phyloP scores from a whole-genome alignment of 495 filamentous ascomycete species.

The Trichocladium uniseriatum region DNA sequence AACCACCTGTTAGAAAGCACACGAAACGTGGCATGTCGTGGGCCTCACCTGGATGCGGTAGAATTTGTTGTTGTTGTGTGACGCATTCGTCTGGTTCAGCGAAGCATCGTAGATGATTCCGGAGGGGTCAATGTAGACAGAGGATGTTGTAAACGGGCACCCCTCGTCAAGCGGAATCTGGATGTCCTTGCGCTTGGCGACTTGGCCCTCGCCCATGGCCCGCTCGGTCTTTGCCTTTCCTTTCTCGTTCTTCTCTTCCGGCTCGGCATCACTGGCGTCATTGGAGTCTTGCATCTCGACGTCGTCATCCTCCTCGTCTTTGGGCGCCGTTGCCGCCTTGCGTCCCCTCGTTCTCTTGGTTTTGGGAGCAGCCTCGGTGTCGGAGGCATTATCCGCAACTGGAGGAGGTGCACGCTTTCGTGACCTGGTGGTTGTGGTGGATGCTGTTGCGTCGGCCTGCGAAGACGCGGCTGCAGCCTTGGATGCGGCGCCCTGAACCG shows the following conservation, averaged over 20 bases:
- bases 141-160: constrained; percentile 21
- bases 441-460: background rate
- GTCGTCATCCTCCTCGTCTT: constrained; percentile 14
- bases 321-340: constrained; percentile 29
- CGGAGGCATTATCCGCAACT: background rate
- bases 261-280: background rate
- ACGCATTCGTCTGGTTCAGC: constrained; percentile 51
- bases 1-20: constrained; percentile 2
- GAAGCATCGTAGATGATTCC: constrained; percentile 58
- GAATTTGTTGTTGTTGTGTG: constrained; percentile 64
- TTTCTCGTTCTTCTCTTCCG: constrained; percentile 12
- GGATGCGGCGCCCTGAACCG: constrained; percentile 1
- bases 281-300: constrained; percentile 7
- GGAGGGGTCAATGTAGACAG: constrained; percentile 55
- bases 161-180: constrained; percentile 41
- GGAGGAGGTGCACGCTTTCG: constrained; percentile 20
- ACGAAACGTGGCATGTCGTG: background rate
- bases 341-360: constrained; percentile 17
- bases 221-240: constrained; percentile 17
- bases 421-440: constrained; percentile 1
- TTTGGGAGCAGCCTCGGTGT: constrained; percentile 10
- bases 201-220: constrained; percentile 33
- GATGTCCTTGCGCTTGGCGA: constrained; percentile 36
- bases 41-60: constrained; percentile 50
- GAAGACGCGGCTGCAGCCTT: background rate